Evolutionary conservation across 306 rosid genomes (phyloP), one percentile per base, ranked within the genome.

Genomic region (Morella rubra): DNA sequence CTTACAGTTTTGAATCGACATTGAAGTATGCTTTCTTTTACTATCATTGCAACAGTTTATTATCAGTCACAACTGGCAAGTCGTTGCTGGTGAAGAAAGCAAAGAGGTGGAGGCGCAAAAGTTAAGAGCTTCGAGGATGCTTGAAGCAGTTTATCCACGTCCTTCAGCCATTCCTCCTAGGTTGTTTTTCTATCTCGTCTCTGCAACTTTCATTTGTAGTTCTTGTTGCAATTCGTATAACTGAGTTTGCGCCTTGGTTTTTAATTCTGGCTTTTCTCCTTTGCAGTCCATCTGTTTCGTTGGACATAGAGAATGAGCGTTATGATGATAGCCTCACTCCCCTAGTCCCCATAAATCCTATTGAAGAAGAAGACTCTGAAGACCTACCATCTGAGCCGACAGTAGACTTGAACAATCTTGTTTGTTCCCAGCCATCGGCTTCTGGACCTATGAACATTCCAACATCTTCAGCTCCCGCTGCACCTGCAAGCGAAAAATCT

Each of bases 21-120:
- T 50, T 71, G 27, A 65, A 4, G 9, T 19, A 46, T 62, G 15
- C 18, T 55, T 59, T 6, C 69, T 40, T 18, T 69, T 19, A 20
- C 64, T 22, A 18, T 67, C 11, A 16, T 72, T 44, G 20, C 54
- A 54, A 56, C 87, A 93, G 97, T 19, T 90, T 84, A 69, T 67
- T 66, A 27, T 80, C 73, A 72, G 69, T 66, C 5, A 7, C 51
- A 13, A 78, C 51, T 93, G 97, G 98, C 16, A 8, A 8, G 88
- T 93, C n/a, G 91, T 69, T 0, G 87, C 91, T 7, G 98, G 97
- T 19, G 93, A 91, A 81, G 88, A 88, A 69, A 91, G 98, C 73
- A 70, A 13, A 47, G 98, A 91, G 79, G 81, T 58, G 60, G 44
- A 72, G 46, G 52, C 72, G 69, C 89, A 91, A 65, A 88, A 79